Percentiles rank a stretch among this genome's conserved stretches.
phyloP scores from a whole-genome alignment of 1,284 basidiomycete species.

The Melampsora americana region DNA sequence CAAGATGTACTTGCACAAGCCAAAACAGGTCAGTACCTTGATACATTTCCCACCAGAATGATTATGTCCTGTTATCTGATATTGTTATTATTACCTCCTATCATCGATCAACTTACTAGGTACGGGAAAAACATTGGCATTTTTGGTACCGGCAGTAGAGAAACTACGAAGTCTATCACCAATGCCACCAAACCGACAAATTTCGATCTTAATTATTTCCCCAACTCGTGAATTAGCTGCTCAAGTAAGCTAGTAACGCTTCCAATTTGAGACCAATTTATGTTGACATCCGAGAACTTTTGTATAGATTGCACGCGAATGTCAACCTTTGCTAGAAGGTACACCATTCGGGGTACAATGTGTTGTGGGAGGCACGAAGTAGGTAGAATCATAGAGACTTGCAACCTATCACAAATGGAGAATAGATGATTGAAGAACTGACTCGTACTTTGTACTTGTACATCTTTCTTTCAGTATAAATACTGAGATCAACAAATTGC shows the following conservation, averaged over 20 bases:
- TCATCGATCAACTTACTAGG: conserved; percentile 56
- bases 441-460: neutral
- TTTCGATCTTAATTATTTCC: conserved; percentile 56
- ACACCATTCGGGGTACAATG: conserved; percentile 52
- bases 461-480: conserved; percentile 45
- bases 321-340: conserved; percentile 5
- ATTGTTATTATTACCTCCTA: no score
- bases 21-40: conserved; percentile 62
- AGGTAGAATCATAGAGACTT: neutral
- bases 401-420: neutral
- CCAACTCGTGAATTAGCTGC: conserved; percentile 59
- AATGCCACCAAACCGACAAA: conserved; percentile 46
- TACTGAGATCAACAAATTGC: conserved; percentile 54
- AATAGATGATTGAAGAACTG: neutral
- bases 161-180: conserved; percentile 51
- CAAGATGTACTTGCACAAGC: conserved; percentile 70
- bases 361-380: conserved; percentile 58
- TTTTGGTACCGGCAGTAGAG: conserved; percentile 83
- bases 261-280: neutral
- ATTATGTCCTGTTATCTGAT: neutral
- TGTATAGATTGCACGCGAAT: neutral
- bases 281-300: neutral
- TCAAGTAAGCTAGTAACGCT: conserved; percentile 50
- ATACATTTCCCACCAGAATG: neutral
- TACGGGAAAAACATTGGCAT: conserved; percentile 86